phyloP scores from a whole-genome alignment of 2,329 filamentous ascomycete species.

The Alternaria tenuissima region DNA sequence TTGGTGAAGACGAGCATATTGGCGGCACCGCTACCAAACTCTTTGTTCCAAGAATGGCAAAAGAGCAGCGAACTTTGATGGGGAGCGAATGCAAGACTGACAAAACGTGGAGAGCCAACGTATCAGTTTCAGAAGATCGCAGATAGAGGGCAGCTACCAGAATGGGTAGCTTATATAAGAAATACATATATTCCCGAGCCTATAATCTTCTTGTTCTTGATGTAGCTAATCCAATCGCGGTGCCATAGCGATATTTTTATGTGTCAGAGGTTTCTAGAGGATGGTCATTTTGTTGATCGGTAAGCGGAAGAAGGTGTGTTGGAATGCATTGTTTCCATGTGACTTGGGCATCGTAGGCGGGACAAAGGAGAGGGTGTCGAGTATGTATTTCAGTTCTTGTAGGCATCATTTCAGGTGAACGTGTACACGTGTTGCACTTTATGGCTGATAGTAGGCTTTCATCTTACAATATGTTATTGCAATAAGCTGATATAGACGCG shows the following conservation, averaged over 20 bases:
- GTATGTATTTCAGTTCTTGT: neutral
- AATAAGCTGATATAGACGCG: neutral
- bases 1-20: too few relatives aligned
- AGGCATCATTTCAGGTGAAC: rapidly evolving
- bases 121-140: too few relatives aligned
- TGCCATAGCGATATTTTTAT: neutral
- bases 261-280: neutral
- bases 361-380: neutral
- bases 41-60: too few relatives aligned
- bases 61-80: too few relatives aligned
- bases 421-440: rapidly evolving
- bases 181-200: neutral
- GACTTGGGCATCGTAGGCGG: neutral
- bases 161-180: neutral
- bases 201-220: neutral
- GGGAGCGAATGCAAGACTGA: rapidly evolving
- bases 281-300: neutral
- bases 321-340: neutral
- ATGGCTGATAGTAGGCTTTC: neutral
- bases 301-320: neutral
- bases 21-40: too few relatives aligned
- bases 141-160: neutral
- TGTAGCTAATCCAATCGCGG: neutral
- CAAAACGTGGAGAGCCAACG: too few relatives aligned
- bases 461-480: neutral